phyloP scores from a whole-genome alignment of 1,284 basidiomycete genomes.

The Cutaneotrichosporon sp. region DNA sequence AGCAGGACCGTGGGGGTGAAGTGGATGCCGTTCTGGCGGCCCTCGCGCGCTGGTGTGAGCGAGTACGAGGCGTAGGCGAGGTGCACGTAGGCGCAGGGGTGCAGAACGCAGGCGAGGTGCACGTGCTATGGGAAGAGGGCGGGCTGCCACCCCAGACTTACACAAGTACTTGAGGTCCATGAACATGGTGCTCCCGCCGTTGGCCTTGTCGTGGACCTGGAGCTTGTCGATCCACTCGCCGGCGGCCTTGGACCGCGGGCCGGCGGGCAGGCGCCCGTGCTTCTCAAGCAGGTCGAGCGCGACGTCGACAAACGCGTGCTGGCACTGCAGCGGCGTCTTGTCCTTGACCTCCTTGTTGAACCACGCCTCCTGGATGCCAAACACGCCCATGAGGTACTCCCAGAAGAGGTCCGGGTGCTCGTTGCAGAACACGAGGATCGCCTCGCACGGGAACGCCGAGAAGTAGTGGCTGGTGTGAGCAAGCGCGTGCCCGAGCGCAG shows the following conservation, averaged over 20 bases:
- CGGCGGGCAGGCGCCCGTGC: conserved; percentile 28
- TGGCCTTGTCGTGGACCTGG: conserved; percentile 34
- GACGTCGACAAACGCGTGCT: conserved; percentile 49
- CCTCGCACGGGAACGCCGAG: conserved; percentile 77
- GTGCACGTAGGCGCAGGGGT: too few species aligned
- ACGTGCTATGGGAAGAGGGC: too few species aligned
- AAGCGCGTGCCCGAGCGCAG: neutral
- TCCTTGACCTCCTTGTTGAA: conserved; percentile 69
- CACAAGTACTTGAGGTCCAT: conserved; percentile 20
- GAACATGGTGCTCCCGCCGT: conserved; percentile 57
- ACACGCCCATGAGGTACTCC: conserved; percentile 71
- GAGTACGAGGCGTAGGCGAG: too few species aligned
- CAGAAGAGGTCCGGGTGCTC: conserved; percentile 75
- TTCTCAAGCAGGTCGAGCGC: conserved; percentile 48
- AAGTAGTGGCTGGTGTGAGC: conserved; percentile 63
- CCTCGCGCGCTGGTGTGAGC: conserved; percentile 65
- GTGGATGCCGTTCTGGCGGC: conserved; percentile 87
- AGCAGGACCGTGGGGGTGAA: conserved; percentile 86
- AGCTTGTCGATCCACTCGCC: conserved; percentile 41
- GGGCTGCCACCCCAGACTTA: conserved; percentile 9
- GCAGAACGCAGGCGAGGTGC: too few species aligned
- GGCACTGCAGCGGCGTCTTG: conserved; percentile 56
- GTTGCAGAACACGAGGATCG: conserved; percentile 71
- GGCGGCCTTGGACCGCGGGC: conserved; percentile 34
- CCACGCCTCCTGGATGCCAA: conserved; percentile 69